phyloP scores from a whole-genome alignment of 2,329 filamentous ascomycete species.

The Metarhizium anisopliae region DNA sequence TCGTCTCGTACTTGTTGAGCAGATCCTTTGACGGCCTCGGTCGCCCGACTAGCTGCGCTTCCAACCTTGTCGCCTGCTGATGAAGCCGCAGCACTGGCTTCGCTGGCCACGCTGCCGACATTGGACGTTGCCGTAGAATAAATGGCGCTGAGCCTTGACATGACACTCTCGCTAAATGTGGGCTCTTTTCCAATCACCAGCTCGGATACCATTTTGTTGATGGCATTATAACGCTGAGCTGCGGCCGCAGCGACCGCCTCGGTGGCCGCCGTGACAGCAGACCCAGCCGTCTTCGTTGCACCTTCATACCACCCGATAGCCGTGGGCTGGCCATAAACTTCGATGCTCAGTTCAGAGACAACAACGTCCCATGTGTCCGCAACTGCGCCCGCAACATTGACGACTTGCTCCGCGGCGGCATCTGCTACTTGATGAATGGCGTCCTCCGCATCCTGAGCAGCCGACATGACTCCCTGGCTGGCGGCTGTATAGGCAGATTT shows the following conservation, averaged over 20 bases:
- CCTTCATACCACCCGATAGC: constrained; percentile 47
- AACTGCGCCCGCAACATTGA: constrained; percentile 26
- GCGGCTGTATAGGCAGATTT: constrained; percentile 42
- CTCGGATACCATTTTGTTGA: constrained; percentile 67
- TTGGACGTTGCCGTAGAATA: constrained; percentile 60
- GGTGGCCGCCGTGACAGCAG: constrained; percentile 53
- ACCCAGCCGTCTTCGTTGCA: constrained; percentile 37
- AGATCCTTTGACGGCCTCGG: constrained; percentile 32
- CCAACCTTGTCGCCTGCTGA: constrained; percentile 25
- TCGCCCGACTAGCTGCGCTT: constrained; percentile 30
- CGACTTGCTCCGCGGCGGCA: constrained; percentile 30
- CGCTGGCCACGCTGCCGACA: constrained; percentile 32
- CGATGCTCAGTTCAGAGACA: constrained; percentile 55
- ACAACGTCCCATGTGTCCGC: constrained; percentile 30
- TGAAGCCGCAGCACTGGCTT: constrained; percentile 23
- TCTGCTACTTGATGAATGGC: constrained; percentile 34
- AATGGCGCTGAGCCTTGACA: constrained; percentile 59
- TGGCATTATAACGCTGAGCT: constrained; percentile 55
- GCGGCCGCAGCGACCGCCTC: constrained; percentile 40
- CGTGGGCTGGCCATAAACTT: constrained; percentile 60
- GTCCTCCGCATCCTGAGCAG: constrained; percentile 27
- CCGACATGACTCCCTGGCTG: constrained; percentile 31
- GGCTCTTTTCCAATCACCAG: constrained; percentile 70
- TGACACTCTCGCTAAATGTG: constrained; percentile 72
- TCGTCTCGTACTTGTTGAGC: constrained; percentile 30